phyloP scores from a whole-genome alignment of 1,284 basidiomycete genomes.

The Chalciporus piperatoides region DNA sequence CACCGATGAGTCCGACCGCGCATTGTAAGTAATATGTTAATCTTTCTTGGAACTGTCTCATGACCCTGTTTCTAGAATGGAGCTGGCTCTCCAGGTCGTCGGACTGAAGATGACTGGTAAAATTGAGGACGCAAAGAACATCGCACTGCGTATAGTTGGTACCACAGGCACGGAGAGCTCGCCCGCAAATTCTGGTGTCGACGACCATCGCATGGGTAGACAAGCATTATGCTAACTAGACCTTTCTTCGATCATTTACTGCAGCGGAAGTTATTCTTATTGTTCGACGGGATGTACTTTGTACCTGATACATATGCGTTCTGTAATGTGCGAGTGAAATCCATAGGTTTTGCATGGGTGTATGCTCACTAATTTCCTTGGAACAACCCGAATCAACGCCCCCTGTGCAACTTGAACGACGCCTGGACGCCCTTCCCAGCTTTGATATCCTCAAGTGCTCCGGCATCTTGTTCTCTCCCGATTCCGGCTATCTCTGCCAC shows the following conservation, averaged over 20 bases:
- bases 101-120: constrained; percentile 96
- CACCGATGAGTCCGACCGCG: constrained; percentile 85
- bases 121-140: constrained; percentile 88
- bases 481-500: constrained; percentile 61
- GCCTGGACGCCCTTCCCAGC: constrained; percentile 72
- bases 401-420: constrained; percentile 76
- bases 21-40: constrained; percentile 56
- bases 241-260: constrained; percentile 1
- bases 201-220: constrained; percentile 23
- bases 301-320: constrained; percentile 19
- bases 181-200: constrained; percentile 32
- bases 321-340: constrained; percentile 20
- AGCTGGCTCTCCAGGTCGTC: constrained; percentile 91
- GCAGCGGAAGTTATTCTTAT: constrained; percentile 12
- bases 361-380: not conserved
- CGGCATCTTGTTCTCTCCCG: constrained; percentile 66
- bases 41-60: constrained; percentile 9
- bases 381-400: constrained; percentile 37
- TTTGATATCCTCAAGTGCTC: constrained; percentile 74
- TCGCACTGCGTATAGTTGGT: constrained; percentile 82
- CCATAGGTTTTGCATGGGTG: constrained; percentile 1
- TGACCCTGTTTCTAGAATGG: constrained; percentile 62
- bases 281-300: constrained; percentile 17
- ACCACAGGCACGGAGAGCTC: constrained; percentile 50
- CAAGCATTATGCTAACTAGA: constrained; percentile 9